A percentile compares a stretch with the other conserved stretches of the same genome.
phyloP scores from a whole-genome alignment of 2,329 filamentous ascomycete species.

The Pseudocercospora fijiensis region DNA sequence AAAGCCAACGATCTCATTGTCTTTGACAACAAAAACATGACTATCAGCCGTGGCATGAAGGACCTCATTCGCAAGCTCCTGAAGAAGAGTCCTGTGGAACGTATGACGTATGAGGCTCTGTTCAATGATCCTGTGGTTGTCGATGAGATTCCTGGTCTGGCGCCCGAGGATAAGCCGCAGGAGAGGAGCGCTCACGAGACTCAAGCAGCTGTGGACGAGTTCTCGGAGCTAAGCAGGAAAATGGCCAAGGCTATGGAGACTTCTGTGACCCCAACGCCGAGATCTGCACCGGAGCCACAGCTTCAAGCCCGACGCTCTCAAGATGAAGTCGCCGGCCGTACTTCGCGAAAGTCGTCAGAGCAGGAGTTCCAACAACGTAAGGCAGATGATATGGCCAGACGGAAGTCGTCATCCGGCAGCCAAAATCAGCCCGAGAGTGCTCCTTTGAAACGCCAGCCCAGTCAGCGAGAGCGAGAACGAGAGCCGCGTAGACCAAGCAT shows the following conservation, averaged over 20 bases:
- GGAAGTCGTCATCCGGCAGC: conserved; percentile 30
- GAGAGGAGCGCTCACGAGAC: conserved; percentile 23
- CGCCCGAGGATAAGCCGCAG: conserved; percentile 35
- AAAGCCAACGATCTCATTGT: conserved; percentile 80
- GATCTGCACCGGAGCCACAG: conserved; percentile 18
- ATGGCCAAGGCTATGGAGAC: conserved; percentile 36
- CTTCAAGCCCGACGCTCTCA: conserved; percentile 24
- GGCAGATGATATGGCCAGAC: conserved; percentile 26
- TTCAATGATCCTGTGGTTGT: conserved; percentile 61
- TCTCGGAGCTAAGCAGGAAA: conserved; percentile 35
- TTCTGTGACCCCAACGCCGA: conserved; percentile 20
- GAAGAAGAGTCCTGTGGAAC: conserved; percentile 80
- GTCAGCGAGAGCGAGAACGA: conserved; percentile 42
- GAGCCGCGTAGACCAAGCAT: conserved; percentile 47
- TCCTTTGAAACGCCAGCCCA: conserved; percentile 37
- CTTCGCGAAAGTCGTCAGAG: conserved; percentile 32
- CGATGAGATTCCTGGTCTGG: conserved; percentile 37
- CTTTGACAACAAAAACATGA: conserved; percentile 53
- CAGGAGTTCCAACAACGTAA: conserved; percentile 26
- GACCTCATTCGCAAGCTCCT: conserved; percentile 74
- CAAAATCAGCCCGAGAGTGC: conserved; percentile 21
- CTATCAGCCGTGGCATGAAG: conserved; percentile 75
- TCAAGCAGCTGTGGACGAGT: conserved; percentile 26
- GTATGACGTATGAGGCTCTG: conserved; percentile 82
- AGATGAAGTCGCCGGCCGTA: conserved; percentile 23